phyloP scores from a whole-genome alignment of 2,329 filamentous ascomycete genomes.

The Penicillium frequentans region DNA sequence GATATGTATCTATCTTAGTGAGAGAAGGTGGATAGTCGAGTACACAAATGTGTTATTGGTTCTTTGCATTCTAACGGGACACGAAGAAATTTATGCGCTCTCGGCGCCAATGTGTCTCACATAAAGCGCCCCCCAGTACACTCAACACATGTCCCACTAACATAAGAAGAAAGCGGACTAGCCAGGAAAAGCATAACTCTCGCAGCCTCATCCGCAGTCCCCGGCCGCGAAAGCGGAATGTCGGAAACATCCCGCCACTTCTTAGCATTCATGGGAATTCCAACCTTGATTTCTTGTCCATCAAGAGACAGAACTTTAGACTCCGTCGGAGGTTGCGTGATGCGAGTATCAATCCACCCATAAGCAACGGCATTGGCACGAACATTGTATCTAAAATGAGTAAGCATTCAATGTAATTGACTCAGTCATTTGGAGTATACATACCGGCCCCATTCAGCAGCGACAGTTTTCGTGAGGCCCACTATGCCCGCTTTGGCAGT shows the following conservation, averaged over 20 bases:
- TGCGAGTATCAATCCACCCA: slow-evolving; percentile 70
- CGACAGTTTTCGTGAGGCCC: slow-evolving; percentile 56
- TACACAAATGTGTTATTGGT: no score
- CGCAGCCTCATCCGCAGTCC: slow-evolving; percentile 53
- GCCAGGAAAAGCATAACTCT: slow-evolving; percentile 17
- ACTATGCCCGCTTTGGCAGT: slow-evolving; percentile 54
- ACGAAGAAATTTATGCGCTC: no score
- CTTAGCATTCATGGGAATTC: slow-evolving; percentile 10
- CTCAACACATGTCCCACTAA: slow-evolving; percentile 18
- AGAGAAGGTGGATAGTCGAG: no score
- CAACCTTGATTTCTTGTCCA: slow-evolving; percentile 44
- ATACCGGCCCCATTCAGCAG: slow-evolving; percentile 53
- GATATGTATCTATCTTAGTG: no score
- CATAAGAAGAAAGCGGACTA: slow-evolving; percentile 19
- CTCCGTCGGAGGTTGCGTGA: slow-evolving; percentile 68
- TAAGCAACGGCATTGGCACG: slow-evolving; percentile 76
- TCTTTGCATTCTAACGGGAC: no score
- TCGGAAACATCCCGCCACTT: slow-evolving; percentile 46
- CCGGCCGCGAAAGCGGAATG: slow-evolving; percentile 64
- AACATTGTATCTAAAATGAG: slow-evolving; percentile 43
- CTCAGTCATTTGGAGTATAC: background rate
- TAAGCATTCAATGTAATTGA: background rate
- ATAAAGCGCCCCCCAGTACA: slow-evolving; percentile 14
- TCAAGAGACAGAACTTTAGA: slow-evolving; percentile 69
- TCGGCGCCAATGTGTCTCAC: background rate